Percentiles rank a stretch among this genome's conserved stretches.
These are phyloP conservation scores for Scheffersomyces stipitis DNA, from an alignment of 805 yeast genomes.

Conservation along the genomic window DNA sequence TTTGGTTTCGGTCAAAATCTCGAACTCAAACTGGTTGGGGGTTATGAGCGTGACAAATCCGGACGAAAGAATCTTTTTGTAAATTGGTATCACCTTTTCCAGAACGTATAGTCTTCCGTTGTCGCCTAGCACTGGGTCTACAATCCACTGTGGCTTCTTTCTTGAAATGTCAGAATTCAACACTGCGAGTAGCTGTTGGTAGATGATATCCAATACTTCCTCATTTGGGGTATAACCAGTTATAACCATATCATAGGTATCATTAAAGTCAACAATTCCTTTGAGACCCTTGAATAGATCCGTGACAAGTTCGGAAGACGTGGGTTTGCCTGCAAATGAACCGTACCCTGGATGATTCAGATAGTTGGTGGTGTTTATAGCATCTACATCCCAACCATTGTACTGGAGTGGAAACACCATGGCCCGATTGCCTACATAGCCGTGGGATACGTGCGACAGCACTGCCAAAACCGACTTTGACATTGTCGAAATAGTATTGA, in stretches of 20 bases:
- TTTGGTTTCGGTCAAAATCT: slow-evolving; percentile 49
- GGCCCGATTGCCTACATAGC: slow-evolving; percentile 92
- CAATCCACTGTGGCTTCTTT: slow-evolving; percentile 50
- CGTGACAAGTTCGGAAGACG: slow-evolving; percentile 44
- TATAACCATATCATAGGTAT: slow-evolving; percentile 59
- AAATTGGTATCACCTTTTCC: slow-evolving; percentile 52
- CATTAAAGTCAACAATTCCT: slow-evolving; percentile 39
- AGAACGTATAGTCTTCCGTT: slow-evolving; percentile 79
- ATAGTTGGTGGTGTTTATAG: slow-evolving; percentile 80
- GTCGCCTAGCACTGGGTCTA: slow-evolving; percentile 94
- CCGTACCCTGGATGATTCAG: slow-evolving; percentile 94
- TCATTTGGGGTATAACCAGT: slow-evolving; percentile 79
- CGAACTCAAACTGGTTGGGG: slow-evolving; percentile 78
- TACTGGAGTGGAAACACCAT: slow-evolving; percentile 87
- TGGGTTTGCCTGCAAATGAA: slow-evolving; percentile 56
- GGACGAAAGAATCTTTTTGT: slow-evolving; percentile 44
- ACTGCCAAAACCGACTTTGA: slow-evolving; percentile 29
- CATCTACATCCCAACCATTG: slow-evolving; percentile 91
- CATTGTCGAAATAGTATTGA: no score
- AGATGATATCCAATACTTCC: slow-evolving; percentile 52
- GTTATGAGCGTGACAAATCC: slow-evolving; percentile 54
- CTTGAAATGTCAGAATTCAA: slow-evolving; percentile 19
- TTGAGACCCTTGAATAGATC: slow-evolving; percentile 57
- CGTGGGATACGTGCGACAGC: slow-evolving; percentile 93
- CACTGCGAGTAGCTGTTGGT: slow-evolving; percentile 36